Evolutionary conservation across 192 early-diverging fungal species (phyloP), one percentile per base, ranked within the genome.

Genomic region (Diversispora epigaea): DNA sequence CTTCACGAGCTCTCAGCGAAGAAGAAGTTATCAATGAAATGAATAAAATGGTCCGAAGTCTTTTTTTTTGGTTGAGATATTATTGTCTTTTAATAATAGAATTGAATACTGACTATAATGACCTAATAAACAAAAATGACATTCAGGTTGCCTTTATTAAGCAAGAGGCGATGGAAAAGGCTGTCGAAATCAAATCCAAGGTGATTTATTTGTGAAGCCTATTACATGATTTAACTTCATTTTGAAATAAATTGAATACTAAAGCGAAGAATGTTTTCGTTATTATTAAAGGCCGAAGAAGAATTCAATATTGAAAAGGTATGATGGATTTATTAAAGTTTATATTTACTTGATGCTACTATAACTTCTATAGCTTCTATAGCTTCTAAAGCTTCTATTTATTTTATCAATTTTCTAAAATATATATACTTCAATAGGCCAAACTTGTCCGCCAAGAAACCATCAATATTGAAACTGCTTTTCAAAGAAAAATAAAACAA

Each of bases 241-340:
- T 52, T 11, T 11, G 50, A 11, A 11, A 4, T 54, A 54, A 17
- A 17, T 54, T 17, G 10, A 49, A 10, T 25, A 32, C 9, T 22
- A 47, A 25, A 4, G 50, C 6, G 10, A 21, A 17, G 7, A 9
- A n/a, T 25, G 10, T 25, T n/a, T 4, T 66, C 41, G 11, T 74
- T 32, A 49, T 19, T 32, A 41, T 71, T 40, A 19, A 77, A 94
- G 92, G 97, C 97, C 64, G 96, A 99, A 82, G 97, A 99, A 77
- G 97, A 99, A 79, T 99, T 98, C 89, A 99, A 99, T 85, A 99
- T 99, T 86, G 97, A 99, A 86, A 95, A 95, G 89, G 89, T 89
- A 77, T n/a, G n/a, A n/a, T n/a, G n/a, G n/a, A n/a, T n/a, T n/a
- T n/a, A n/a, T n/a, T n/a, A n/a, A n/a, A n/a, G n/a, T n/a, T n/a